Evolutionary conservation across 169 alveolate genomes (phyloP).

Genomic region (Plasmodium vinckei): DNA sequence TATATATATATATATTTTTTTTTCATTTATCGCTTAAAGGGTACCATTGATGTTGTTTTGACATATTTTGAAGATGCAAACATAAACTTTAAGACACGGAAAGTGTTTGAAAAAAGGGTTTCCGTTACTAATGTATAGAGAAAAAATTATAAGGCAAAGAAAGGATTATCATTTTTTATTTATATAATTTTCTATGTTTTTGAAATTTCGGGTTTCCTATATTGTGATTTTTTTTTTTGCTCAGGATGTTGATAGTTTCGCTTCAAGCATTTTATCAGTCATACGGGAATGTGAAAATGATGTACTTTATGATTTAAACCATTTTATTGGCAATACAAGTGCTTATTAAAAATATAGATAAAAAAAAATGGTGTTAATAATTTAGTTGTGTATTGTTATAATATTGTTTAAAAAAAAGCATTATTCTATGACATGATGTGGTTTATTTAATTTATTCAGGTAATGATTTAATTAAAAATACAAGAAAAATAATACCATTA

Average conservation of each 20-base stretch:
- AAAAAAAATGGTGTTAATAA: no score
- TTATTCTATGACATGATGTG: no score
- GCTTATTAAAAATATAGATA: neutral
- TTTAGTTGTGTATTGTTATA: no score
- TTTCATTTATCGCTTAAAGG: slow-evolving; percentile 7
- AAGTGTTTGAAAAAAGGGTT: slow-evolving; percentile 44
- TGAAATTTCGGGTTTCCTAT: neutral
- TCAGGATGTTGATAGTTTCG: slow-evolving; percentile 50
- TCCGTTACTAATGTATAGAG: slow-evolving; percentile 32
- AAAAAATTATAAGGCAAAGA: neutral
- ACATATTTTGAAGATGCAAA: slow-evolving; percentile 74
- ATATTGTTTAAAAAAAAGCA: no score
- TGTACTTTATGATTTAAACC: slow-evolving; percentile 38
- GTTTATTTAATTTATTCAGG: slow-evolving; percentile 13
- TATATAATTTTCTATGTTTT: neutral
- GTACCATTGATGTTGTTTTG: slow-evolving; percentile 49
- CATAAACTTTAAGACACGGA: slow-evolving; percentile 59
- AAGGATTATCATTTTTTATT: slow-evolving; percentile 3
- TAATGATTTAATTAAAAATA: slow-evolving; percentile 25
- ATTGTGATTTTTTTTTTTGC: slow-evolving; percentile 2
- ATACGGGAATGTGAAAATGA: slow-evolving; percentile 48
- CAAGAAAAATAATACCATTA: slow-evolving; percentile 59
- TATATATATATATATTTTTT: neutral
- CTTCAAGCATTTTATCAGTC: slow-evolving; percentile 50
- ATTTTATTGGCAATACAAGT: slow-evolving; percentile 50